A percentile compares a stretch with the other conserved stretches of the same genome.
Evolutionary conservation across 2,329 filamentous ascomycete genomes (phyloP).

Genomic region (Talaromyces sp.): DNA sequence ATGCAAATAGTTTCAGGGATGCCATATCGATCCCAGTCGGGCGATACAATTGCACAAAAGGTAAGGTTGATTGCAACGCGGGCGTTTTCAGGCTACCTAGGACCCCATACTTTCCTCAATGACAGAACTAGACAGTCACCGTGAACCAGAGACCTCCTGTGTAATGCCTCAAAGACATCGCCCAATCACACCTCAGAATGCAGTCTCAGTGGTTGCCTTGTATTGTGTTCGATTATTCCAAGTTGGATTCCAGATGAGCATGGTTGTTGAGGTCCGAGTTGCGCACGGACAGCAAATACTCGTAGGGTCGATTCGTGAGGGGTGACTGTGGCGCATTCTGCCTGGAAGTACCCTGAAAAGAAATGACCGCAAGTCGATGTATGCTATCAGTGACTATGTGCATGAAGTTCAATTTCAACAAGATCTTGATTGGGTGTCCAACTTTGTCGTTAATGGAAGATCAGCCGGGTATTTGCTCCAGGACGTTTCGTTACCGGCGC

Average conservation of each 20-base stretch:
- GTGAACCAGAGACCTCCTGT: background rate
- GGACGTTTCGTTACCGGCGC: background rate
- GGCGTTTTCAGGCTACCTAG: background rate
- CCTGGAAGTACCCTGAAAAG: background rate
- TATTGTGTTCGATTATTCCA: constrained; percentile 1
- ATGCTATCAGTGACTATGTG: background rate
- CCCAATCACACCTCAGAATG: background rate
- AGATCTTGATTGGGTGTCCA: constrained; percentile 2
- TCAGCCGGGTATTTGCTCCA: background rate
- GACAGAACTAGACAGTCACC: background rate
- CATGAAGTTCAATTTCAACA: background rate
- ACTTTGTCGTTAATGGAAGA: background rate
- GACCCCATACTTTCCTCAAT: background rate
- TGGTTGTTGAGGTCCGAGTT: background rate
- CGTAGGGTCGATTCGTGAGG: background rate
- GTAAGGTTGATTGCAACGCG: background rate
- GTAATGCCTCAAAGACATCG: background rate
- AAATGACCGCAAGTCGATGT: constrained; percentile 1
- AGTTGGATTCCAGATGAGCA: constrained; percentile 3
- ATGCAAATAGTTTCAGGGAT: background rate
- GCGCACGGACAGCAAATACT: constrained; percentile 3
- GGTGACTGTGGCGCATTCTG: constrained; percentile 4
- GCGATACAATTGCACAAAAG: background rate
- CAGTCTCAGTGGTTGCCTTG: constrained; percentile 6
- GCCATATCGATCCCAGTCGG: background rate